These are phyloP conservation scores for Speleostelium caveatum DNA, from an alignment of 78 protist species.

Conservation along the genomic window DNA sequence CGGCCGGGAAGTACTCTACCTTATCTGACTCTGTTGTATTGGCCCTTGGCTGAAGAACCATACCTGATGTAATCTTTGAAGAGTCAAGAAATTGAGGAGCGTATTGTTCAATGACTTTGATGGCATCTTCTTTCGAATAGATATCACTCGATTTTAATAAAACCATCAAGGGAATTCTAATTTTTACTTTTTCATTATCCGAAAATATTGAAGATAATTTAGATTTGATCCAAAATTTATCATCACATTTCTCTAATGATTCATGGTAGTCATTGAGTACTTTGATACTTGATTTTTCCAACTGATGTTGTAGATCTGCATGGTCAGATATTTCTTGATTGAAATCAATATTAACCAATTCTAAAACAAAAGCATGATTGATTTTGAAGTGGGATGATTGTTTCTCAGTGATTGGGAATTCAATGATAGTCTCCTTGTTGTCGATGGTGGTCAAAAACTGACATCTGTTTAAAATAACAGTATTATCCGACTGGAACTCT, in stretches of 20 bases:
- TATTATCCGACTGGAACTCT: neutral
- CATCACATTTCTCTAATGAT: slow-evolving; percentile 32
- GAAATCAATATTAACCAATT: slow-evolving; percentile 9
- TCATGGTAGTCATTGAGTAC: slow-evolving; percentile 5
- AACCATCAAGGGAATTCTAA: neutral
- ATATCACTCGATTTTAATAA: neutral
- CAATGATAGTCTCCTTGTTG: neutral
- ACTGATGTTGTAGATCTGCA: neutral
- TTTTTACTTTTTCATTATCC: neutral
- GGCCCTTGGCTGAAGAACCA: slow-evolving; percentile 11
- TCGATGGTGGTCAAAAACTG: neutral
- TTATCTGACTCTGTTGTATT: slow-evolving; percentile 44
- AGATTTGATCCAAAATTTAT: slow-evolving; percentile 53
- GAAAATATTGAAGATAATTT: neutral
- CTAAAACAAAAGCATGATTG: slow-evolving; percentile 4
- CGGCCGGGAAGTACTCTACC: neutral
- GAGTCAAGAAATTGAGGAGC: neutral
- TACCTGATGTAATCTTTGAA: neutral
- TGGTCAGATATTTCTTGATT: neutral
- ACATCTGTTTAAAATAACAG: slow-evolving; percentile 8
- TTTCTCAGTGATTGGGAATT: neutral
- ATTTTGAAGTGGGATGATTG: neutral
- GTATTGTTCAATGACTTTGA: neutral
- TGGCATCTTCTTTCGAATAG: neutral
- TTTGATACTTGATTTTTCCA: neutral